Percentiles rank a stretch among this genome's conserved stretches.
Conservation (phyloP, 2,329 filamentous ascomycete species). For the Neonectria magnoliae region DNA sequence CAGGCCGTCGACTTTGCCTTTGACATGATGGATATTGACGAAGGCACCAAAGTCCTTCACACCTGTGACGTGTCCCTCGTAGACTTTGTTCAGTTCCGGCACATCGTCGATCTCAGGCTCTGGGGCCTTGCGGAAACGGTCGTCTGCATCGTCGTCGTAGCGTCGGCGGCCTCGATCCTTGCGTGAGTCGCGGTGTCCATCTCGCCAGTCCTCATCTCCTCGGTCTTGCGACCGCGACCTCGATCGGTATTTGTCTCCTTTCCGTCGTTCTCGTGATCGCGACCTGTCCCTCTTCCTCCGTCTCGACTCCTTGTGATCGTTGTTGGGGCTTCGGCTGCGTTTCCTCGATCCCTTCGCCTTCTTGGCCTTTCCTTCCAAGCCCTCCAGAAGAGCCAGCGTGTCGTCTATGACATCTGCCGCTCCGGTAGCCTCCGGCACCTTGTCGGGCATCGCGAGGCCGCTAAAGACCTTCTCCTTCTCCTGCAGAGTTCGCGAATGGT, state of each 20-base stretch:
- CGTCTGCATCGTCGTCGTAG: slow-evolving; percentile 59
- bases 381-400: slow-evolving; percentile 91
- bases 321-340: slow-evolving; percentile 67
- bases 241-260: slow-evolving; percentile 48
- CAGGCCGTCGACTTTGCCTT: slow-evolving; percentile 88
- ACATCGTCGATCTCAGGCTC: slow-evolving; percentile 81
- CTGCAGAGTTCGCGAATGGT: slow-evolving; percentile 60
- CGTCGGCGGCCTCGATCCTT: slow-evolving; percentile 52
- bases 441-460: slow-evolving; percentile 87
- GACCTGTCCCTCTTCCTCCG: slow-evolving; percentile 53
- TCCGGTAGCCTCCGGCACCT: slow-evolving; percentile 55
- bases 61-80: slow-evolving; percentile 88
- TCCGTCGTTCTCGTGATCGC: slow-evolving; percentile 54
- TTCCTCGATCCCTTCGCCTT: slow-evolving; percentile 62
- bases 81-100: slow-evolving; percentile 86
- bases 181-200: slow-evolving; percentile 45
- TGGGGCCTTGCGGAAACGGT: slow-evolving; percentile 72
- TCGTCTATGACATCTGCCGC: slow-evolving; percentile 82
- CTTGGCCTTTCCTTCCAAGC: slow-evolving; percentile 74
- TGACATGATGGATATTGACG: slow-evolving; percentile 88
- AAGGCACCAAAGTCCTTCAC: slow-evolving; percentile 97
- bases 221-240: slow-evolving; percentile 51
- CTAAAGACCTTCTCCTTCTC: slow-evolving; percentile 90
- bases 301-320: slow-evolving; percentile 56
- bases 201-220: slow-evolving; percentile 59